Evolutionary conservation across 1,139 yeast species (phyloP).

Genomic region (Saccharomycopsis crataegensis): DNA sequence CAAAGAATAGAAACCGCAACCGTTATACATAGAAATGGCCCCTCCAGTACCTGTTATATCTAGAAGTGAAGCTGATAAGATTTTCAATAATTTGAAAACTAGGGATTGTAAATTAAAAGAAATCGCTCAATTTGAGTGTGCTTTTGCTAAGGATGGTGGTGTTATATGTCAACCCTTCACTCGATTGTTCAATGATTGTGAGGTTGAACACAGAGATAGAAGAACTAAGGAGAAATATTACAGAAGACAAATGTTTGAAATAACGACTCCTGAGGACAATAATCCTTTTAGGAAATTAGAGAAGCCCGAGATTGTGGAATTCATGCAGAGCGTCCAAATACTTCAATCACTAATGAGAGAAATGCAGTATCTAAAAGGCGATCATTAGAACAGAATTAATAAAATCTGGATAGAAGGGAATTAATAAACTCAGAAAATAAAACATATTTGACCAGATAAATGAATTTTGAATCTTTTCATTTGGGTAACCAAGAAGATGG

Average conservation of each 20-base stretch:
- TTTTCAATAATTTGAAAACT: neutral
- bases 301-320: neutral
- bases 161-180: constrained; percentile 15
- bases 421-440: no score
- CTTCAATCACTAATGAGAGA: no score
- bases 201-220: constrained; percentile 3
- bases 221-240: neutral
- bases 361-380: no score
- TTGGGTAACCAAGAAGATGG: no score
- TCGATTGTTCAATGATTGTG: constrained; percentile 16
- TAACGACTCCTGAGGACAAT: constrained; percentile 5
- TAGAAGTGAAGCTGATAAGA: constrained; percentile 2
- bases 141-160: constrained; percentile 1
- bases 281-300: neutral
- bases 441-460: no score
- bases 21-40: constrained; percentile 4
- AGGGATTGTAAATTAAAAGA: constrained; percentile 13
- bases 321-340: neutral
- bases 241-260: constrained; percentile 9
- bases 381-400: no score
- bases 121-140: constrained; percentile 16
- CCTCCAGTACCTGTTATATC: constrained; percentile 13
- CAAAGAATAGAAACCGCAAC: neutral
- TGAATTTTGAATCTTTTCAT: no score
- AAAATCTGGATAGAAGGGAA: no score